Conservation (phyloP, 495 filamentous ascomycete species). For the Hypoxylon fuscum region DNA sequence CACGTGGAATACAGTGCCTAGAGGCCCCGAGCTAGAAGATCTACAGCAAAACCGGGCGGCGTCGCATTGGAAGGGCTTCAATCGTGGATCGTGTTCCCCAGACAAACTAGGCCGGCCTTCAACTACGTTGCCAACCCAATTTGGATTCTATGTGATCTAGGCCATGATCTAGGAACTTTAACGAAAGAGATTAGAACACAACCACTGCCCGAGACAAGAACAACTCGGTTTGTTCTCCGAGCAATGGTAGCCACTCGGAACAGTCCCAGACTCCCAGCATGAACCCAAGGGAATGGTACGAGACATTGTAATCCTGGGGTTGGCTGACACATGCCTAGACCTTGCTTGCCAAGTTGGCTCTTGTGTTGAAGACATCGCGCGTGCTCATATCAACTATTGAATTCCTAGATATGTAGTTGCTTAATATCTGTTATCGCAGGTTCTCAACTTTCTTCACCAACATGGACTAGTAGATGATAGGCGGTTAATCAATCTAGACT, state of each 20-base stretch:
- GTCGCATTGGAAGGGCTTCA: background rate
- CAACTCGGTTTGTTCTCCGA: slow-evolving; percentile 1
- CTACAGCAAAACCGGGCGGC: background rate
- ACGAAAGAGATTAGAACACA: no score
- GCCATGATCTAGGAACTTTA: background rate
- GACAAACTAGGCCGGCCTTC: background rate
- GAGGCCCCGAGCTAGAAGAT: background rate
- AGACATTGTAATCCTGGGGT: slow-evolving; percentile 24
- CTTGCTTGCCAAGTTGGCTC: slow-evolving; percentile 3
- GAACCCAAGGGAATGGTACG: slow-evolving; percentile 9
- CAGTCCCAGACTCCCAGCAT: slow-evolving; percentile 1
- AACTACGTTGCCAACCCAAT: background rate
- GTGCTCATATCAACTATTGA: slow-evolving; percentile 14
- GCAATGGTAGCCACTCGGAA: slow-evolving; percentile 16
- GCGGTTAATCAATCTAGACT: slow-evolving; percentile 10
- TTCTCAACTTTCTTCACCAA: slow-evolving; percentile 18
- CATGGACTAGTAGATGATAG: slow-evolving; percentile 20
- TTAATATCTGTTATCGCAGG: background rate
- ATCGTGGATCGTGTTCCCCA: no score
- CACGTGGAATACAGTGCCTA: slow-evolving; percentile 14
- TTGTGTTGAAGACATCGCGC: background rate
- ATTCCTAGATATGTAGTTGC: background rate
- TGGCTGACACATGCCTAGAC: background rate
- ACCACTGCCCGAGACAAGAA: slow-evolving; percentile 7
- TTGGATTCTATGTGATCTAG: background rate